Evolutionary conservation across 352 stramenopile genomes (phyloP).

Genomic region (Phytophthora sojae): DNA sequence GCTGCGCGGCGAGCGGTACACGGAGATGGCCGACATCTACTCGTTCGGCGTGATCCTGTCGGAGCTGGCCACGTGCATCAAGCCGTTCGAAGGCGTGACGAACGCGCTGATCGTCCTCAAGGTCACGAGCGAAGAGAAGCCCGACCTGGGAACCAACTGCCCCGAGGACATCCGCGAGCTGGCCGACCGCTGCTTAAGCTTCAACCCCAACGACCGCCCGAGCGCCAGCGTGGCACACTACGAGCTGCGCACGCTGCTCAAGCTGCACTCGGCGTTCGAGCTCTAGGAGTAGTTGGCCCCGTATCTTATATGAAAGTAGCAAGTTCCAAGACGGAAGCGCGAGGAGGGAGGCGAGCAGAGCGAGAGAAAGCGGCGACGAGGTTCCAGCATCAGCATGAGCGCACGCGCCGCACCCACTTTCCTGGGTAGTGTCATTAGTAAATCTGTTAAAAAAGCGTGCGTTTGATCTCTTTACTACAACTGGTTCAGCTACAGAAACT

Average conservation of each 20-base stretch:
- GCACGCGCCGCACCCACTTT: conserved; percentile 13
- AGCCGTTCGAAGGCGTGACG: conserved; percentile 74
- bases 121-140: conserved; percentile 77
- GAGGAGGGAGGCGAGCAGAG: conserved; percentile 4
- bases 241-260: conserved; percentile 77
- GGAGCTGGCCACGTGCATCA: conserved; percentile 71
- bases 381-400: too few relatives aligned
- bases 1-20: conserved; percentile 84
- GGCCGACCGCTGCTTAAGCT: conserved; percentile 68
- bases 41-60: conserved; percentile 86
- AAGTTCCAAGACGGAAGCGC: conserved; percentile 28
- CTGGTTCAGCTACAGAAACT: too few relatives aligned
- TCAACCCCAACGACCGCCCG: conserved; percentile 65
- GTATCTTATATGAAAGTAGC: conserved; percentile 40
- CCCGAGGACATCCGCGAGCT: conserved; percentile 76
- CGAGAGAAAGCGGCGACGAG: conserved; percentile 8
- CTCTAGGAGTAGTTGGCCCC: conserved; percentile 40
- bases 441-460: conserved; percentile 31
- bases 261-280: conserved; percentile 65
- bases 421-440: conserved; percentile 37
- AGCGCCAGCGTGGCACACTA: conserved; percentile 81
- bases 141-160: conserved; percentile 60
- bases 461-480: conserved; percentile 10
- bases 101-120: conserved; percentile 80
- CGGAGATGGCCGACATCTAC: conserved; percentile 88